These are phyloP conservation scores for Diplotaxis tenuifolia DNA, from an alignment of 345 rosid species.

Conservation along the genomic window DNA sequence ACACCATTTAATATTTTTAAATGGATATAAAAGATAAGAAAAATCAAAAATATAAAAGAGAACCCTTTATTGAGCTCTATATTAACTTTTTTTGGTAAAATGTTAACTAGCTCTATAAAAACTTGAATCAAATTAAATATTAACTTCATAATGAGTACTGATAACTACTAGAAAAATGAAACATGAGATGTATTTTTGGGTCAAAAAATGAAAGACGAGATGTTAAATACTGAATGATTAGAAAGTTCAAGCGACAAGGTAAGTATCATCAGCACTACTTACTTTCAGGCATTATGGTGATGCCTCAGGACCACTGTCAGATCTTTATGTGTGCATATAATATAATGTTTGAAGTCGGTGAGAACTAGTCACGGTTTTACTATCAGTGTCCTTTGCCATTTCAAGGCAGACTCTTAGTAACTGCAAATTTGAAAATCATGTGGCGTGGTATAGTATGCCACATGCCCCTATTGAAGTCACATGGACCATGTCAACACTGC, in stretches of 20 bases:
- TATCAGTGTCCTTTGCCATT: conserved; percentile 1
- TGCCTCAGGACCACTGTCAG: background rate
- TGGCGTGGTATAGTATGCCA: background rate
- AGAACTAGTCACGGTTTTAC: conserved; percentile 3
- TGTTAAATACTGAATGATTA: background rate
- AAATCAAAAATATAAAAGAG: background rate
- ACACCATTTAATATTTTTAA: background rate
- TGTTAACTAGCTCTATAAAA: background rate
- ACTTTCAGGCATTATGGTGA: background rate
- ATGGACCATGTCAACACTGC: background rate
- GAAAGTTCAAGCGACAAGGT: background rate
- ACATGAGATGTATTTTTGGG: too few relatives aligned
- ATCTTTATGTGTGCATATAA: background rate
- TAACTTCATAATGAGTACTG: background rate
- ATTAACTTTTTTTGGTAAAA: too few relatives aligned
- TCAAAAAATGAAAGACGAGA: too few relatives aligned
- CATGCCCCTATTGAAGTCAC: background rate
- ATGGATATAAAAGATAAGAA: background rate
- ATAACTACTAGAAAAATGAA: background rate
- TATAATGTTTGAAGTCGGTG: background rate
- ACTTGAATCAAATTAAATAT: background rate
- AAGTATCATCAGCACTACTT: background rate
- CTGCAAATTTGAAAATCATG: conserved; percentile 7
- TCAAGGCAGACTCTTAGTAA: background rate
- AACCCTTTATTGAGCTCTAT: background rate